phyloP scores from a whole-genome alignment of 1,284 basidiomycete genomes.

The Tausonia pullulans region DNA sequence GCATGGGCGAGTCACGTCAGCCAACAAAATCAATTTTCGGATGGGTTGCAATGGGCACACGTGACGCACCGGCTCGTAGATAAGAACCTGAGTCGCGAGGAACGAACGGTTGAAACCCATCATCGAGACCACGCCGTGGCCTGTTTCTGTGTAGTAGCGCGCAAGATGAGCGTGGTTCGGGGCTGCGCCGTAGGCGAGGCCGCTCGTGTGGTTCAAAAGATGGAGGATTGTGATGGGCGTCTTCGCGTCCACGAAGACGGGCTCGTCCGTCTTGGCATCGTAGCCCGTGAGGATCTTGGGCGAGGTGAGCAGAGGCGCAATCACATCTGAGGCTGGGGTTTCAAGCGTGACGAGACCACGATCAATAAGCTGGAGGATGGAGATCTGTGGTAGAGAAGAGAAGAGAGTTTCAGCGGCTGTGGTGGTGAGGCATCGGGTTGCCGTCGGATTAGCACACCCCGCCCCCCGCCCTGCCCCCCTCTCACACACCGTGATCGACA shows the following conservation, averaged over 20 bases:
- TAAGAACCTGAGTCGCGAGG: background rate
- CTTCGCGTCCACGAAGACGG: background rate
- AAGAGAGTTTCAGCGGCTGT: too few relatives aligned
- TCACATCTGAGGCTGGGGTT: background rate
- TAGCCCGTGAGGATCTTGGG: background rate
- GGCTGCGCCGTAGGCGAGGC: background rate
- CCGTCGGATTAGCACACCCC: too few relatives aligned
- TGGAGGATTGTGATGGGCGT: background rate
- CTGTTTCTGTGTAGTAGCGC: background rate
- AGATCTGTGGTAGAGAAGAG: background rate
- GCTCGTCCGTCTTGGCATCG: background rate
- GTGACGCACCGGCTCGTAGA: background rate
- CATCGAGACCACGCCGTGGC: background rate
- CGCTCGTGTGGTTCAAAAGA: background rate
- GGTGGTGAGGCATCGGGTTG: too few relatives aligned
- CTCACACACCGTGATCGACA: too few relatives aligned
- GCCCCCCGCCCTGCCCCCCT: too few relatives aligned
- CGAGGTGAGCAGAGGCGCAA: background rate
- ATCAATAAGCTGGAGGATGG: constrained; percentile 5
- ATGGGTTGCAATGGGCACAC: too few relatives aligned
- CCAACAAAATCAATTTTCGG: too few relatives aligned
- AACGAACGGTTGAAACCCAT: background rate
- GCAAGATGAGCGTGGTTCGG: background rate
- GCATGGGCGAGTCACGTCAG: too few relatives aligned
- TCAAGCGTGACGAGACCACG: constrained; percentile 1